Evolutionary conservation across 208 protist species (phyloP), one percentile per base, ranked within the genome.

Genomic region (Blastocrithidia nonstop): DNA sequence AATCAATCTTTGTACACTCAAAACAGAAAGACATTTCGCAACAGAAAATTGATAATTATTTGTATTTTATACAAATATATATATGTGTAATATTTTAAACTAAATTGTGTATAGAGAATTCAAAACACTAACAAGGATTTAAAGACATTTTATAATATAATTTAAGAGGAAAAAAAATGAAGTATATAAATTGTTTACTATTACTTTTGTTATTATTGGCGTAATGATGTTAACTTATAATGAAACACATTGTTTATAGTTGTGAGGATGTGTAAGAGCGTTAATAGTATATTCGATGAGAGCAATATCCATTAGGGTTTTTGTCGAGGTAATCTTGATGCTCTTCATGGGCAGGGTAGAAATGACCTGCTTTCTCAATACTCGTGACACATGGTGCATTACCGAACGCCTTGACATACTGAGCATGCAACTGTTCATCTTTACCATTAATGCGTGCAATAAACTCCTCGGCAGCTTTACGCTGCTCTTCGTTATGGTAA

Each of bases 401-500:
- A 21, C 47, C 69, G 60, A 82, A 89, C 1, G 71, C 69, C 31
- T 70, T 94, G 29, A 57, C 71, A 63, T 57, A 92, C 50, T 35
- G 56, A 23, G 54, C 68, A 61, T 71, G 70, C 21, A 84, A 67
- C 15, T 57, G 42, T 43, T 57, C 50, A 27, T 84, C 66, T 3
- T 35, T 56, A 22, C 61, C 78, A 42, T 88, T 81, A 24, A 94
- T 46, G 33, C 58, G 50, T n/a, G 62, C 64, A 43, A 86, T 92
- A 37, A 85, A 88, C 5, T 62, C 57, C 51, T 86, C 68, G 3
- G 84, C 78, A 37, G 52, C 37, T 32, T 71, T 33, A 46, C 90
- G 67, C 61, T 97, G 89, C 40, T 88, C 70, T 4, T 89, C 72
- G 23, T 58, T 67, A 66, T 92, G 64, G 52, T 90, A 96, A 56